phyloP scores from a whole-genome alignment of 1,284 basidiomycete species.

The Moesziomyces sp. region DNA sequence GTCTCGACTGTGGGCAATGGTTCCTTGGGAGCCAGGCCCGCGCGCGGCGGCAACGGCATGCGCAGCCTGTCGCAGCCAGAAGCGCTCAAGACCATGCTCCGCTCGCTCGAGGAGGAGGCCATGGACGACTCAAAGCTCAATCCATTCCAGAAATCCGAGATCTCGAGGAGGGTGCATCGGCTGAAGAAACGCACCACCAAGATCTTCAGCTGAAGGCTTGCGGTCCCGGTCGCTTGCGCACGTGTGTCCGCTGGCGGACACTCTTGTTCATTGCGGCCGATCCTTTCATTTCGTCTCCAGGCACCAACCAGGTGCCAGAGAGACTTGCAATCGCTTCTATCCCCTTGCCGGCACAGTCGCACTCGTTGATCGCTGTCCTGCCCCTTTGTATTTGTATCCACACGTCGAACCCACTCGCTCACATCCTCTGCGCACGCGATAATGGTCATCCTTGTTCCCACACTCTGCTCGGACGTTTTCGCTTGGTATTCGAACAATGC shows the following conservation, averaged over 20 bases:
- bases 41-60: background rate
- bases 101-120: slow-evolving; percentile 35
- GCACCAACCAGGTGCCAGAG: background rate
- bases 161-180: slow-evolving; percentile 27
- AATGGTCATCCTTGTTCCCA: background rate
- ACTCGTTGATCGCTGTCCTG: background rate
- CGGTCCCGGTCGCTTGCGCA: background rate
- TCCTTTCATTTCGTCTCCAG: too few relatives aligned
- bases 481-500: background rate
- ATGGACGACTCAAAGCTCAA: slow-evolving; percentile 33
- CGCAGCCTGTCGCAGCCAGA: slow-evolving; percentile 13
- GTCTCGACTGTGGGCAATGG: background rate
- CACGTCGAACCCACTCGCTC: background rate
- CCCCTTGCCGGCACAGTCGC: background rate
- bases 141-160: slow-evolving; percentile 35
- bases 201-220: slow-evolving; percentile 20
- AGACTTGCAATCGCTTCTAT: background rate
- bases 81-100: slow-evolving; percentile 28
- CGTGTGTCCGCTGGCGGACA: slow-evolving; percentile 3
- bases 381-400: background rate
- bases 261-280: too few relatives aligned
- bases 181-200: slow-evolving; percentile 32
- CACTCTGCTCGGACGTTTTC: background rate
- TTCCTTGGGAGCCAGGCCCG: background rate
- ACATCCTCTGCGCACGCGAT: background rate